Percentiles rank a stretch among this genome's conserved stretches.
phyloP scores from a whole-genome alignment of 768 basidiomycete genomes.

The Phlegmacium glaucopus region DNA sequence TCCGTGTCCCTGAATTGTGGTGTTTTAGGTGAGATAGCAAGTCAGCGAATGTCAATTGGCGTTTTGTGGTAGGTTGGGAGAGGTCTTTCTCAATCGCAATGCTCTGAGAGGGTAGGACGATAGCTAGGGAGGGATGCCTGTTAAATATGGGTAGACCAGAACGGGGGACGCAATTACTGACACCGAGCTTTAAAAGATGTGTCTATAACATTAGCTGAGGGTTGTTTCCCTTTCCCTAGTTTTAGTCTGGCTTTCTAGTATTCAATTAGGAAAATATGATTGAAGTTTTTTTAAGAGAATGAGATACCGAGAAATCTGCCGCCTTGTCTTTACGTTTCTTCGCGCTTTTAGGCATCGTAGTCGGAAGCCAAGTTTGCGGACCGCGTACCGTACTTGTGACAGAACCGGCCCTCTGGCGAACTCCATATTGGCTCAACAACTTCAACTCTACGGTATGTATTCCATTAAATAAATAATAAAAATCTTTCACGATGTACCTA shows the following conservation, averaged over 20 bases:
- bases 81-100: slow-evolving; percentile 57
- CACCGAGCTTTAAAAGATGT: slow-evolving; percentile 95
- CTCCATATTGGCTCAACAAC: too few species aligned
- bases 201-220: slow-evolving; percentile 82
- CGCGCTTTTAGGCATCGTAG: slow-evolving; percentile 77
- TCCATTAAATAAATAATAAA: background rate
- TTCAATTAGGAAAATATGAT: background rate
- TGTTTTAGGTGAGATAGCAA: slow-evolving; percentile 79
- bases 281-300: slow-evolving; percentile 2
- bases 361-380: too few species aligned
- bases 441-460: slow-evolving; percentile 45
- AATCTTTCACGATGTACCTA: slow-evolving; percentile 9
- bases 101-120: slow-evolving; percentile 84
- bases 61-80: slow-evolving; percentile 65
- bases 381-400: too few species aligned
- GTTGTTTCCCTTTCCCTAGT: slow-evolving; percentile 90
- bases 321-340: slow-evolving; percentile 87
- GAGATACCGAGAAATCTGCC: slow-evolving; percentile 76
- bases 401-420: too few species aligned
- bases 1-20: slow-evolving; percentile 73
- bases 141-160: slow-evolving; percentile 10
- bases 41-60: slow-evolving; percentile 74
- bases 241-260: slow-evolving; percentile 92
- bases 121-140: slow-evolving; percentile 51
- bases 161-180: slow-evolving; percentile 36